phyloP scores from a whole-genome alignment of 169 alveolate genomes.

The Plasmodium inui region DNA sequence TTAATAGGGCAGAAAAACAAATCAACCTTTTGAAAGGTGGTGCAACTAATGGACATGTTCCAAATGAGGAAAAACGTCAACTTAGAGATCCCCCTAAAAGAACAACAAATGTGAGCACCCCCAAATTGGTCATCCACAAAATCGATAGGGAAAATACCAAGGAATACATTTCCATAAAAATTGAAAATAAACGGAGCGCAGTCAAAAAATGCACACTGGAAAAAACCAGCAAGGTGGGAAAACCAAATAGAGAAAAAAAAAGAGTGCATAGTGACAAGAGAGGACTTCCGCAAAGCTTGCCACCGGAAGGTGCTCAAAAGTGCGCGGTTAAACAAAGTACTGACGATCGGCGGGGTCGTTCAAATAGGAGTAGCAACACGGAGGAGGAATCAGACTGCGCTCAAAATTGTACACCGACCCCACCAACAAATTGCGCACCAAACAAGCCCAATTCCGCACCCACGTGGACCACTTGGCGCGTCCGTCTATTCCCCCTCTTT shows the following conservation, averaged over 20 bases:
- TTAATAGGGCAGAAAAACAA: neutral
- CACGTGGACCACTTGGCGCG: neutral
- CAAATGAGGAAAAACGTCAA: neutral
- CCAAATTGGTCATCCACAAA: slow-evolving; percentile 10
- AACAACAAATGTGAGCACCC: neutral
- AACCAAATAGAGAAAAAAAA: neutral
- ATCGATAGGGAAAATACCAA: neutral
- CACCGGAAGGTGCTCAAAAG: neutral
- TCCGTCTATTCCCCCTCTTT: slow-evolving; percentile 14
- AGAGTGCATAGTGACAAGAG: neutral
- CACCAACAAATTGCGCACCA: neutral
- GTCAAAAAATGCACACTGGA: neutral
- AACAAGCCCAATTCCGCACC: neutral
- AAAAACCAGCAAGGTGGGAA: neutral
- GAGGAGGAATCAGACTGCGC: neutral
- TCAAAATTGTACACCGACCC: neutral
- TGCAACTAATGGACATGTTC: neutral
- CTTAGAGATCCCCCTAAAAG: neutral
- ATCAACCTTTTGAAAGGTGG: neutral
- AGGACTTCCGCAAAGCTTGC: neutral
- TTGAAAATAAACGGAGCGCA: slow-evolving; percentile 2
- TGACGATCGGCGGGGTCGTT: neutral
- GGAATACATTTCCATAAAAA: slow-evolving; percentile 30
- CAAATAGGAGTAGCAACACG: neutral
- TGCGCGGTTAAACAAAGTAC: neutral